Conservation (phyloP, 148 eudicot species). For the Drosera capensis region DNA sequence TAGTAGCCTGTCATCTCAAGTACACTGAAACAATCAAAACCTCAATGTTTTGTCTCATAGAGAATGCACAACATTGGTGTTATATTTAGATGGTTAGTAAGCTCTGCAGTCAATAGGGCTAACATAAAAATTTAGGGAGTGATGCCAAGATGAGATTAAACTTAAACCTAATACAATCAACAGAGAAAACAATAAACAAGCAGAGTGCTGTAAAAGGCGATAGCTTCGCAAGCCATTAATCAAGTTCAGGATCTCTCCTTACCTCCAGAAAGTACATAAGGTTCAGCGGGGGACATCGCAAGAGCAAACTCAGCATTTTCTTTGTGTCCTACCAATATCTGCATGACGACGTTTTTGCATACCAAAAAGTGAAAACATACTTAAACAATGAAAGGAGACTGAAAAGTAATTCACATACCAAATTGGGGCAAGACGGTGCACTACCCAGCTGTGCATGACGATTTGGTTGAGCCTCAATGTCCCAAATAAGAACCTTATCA, state of each 20-base stretch:
- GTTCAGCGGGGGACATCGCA: slow-evolving; percentile 80
- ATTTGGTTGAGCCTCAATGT: slow-evolving; percentile 76
- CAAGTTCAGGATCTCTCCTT: slow-evolving; percentile 3
- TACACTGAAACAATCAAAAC: too few species aligned
- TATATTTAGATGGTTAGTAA: too few species aligned
- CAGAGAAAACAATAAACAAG: too few species aligned
- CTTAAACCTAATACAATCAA: too few species aligned
- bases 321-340: slow-evolving; percentile 84
- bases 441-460: slow-evolving; percentile 82
- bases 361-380: neutral
- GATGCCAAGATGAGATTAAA: too few species aligned
- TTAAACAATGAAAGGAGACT: neutral
- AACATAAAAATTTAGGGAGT: too few species aligned
- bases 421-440: slow-evolving; percentile 69
- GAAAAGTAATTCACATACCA: slow-evolving; percentile 27
- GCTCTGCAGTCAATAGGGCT: too few species aligned
- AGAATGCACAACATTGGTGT: too few species aligned
- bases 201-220: too few species aligned
- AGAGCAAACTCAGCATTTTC: slow-evolving; percentile 98
- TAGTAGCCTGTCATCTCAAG: too few species aligned
- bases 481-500: slow-evolving; percentile 81
- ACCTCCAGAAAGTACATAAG: slow-evolving; percentile 98
- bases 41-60: too few species aligned
- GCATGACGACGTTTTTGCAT: slow-evolving; percentile 5
- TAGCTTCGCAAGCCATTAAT: neutral